Conservation (phyloP, 345 rosid genomes). For the Mallotus nudiflorus region DNA sequence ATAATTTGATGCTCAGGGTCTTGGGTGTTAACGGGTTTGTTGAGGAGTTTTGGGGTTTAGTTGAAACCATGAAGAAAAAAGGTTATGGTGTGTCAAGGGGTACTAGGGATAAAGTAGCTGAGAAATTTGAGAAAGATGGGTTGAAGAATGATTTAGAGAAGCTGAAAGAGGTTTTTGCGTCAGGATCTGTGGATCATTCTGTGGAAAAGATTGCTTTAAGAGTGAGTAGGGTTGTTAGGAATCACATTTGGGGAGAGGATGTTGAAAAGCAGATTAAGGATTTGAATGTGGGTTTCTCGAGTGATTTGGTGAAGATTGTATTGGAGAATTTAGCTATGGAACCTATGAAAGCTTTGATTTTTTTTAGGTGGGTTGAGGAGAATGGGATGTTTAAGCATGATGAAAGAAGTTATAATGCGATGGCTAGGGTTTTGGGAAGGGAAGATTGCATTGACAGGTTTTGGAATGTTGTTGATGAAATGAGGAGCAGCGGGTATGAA, state of each 20-base stretch:
- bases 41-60: slow-evolving; percentile 77
- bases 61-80: slow-evolving; percentile 63
- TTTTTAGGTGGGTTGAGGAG: slow-evolving; percentile 85
- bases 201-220: slow-evolving; percentile 45
- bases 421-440: slow-evolving; percentile 72
- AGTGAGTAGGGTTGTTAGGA: slow-evolving; percentile 66
- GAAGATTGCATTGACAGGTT: slow-evolving; percentile 78
- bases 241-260: slow-evolving; percentile 67
- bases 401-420: slow-evolving; percentile 61
- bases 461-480: slow-evolving; percentile 69
- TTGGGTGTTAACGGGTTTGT: slow-evolving; percentile 61
- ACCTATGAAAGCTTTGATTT: slow-evolving; percentile 69
- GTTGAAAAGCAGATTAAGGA: slow-evolving; percentile 53
- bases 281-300: slow-evolving; percentile 48
- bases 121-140: slow-evolving; percentile 70
- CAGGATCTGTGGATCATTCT: slow-evolving; percentile 56
- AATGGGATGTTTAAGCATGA: slow-evolving; percentile 55
- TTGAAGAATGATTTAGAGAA: slow-evolving; percentile 51
- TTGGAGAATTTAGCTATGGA: slow-evolving; percentile 67
- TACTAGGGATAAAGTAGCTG: slow-evolving; percentile 58
- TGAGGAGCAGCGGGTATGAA: slow-evolving; percentile 58
- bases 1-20: slow-evolving; percentile 69
- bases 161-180: slow-evolving; percentile 53
- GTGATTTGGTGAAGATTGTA: slow-evolving; percentile 57
- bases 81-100: slow-evolving; percentile 76